These are phyloP conservation scores for Mortierella sp. DNA, from an alignment of 371 early-diverging fungal species.

Conservation along the genomic window DNA sequence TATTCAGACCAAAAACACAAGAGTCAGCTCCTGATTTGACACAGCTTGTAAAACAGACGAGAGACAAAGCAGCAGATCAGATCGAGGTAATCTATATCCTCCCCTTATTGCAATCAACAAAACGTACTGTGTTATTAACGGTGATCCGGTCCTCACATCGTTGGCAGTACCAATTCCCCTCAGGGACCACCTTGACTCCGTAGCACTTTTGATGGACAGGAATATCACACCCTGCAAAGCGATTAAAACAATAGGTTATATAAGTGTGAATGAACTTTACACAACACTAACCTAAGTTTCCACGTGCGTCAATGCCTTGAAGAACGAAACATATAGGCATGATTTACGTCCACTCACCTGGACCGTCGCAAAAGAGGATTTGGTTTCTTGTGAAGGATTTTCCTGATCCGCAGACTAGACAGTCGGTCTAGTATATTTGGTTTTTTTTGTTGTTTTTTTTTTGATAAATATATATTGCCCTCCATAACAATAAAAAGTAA, in stretches of 20 bases:
- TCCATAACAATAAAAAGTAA: neutral
- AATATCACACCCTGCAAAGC: constrained; percentile 61
- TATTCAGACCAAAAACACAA: constrained; percentile 22
- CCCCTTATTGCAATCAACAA: neutral
- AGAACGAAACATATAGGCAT: neutral
- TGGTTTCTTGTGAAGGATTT: constrained; percentile 59
- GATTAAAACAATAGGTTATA: neutral
- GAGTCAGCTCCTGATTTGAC: neutral
- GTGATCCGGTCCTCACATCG: constrained; percentile 61
- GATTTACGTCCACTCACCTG: constrained; percentile 49
- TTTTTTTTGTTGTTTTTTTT: neutral
- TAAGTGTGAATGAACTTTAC: neutral
- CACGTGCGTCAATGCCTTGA: constrained; percentile 3
- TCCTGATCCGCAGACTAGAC: constrained; percentile 64
- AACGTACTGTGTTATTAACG: constrained; percentile 59
- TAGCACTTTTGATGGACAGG: constrained; percentile 71
- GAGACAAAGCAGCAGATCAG: neutral
- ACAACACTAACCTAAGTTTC: too few relatives aligned
- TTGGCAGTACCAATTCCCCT: constrained; percentile 69
- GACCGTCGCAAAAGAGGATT: constrained; percentile 70
- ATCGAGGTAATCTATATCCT: neutral
- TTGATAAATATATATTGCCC: neutral
- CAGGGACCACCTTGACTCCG: constrained; percentile 61
- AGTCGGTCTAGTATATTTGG: constrained; percentile 45
- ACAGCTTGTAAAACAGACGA: neutral